Base-by-base conservation (phyloP, 495 filamentous ascomycete genomes). In the Talaromyces adpressus region DNA sequence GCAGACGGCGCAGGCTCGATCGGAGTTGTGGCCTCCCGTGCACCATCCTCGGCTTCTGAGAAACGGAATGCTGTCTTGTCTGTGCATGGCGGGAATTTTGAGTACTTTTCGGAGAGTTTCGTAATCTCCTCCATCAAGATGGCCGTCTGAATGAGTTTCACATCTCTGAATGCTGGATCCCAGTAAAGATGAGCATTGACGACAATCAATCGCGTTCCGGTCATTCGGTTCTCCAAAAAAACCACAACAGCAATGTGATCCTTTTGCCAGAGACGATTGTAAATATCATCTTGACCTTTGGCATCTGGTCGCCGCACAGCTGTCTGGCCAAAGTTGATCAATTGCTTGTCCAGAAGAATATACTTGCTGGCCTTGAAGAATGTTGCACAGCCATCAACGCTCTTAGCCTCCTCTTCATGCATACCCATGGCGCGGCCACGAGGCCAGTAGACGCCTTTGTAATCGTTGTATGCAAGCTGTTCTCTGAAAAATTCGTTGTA, bases 211-310 rank as follows among this genome's bases (percentile, higher is more conserved):
- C 95, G 87, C 1, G 90, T 85, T 2, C 94, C 94, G 2, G 93
- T 98, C 63, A 81, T 75, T 16, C 92, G 83, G 68, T 96, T 97
- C 73, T 98, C 95, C 58, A 98, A 82, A 75, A 98, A 94, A 62
- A 89, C 81, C 29, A 96, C 84, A 20, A 96, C 85, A 12, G 89
- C 93, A 68, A 98, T 96, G 69, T 98, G 91, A 77, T 98, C 94
- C 76, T 93, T 90, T 63, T 93, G 92, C 94, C 97, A 98, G 18
- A 98, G 86, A 12, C 94, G 88, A 71, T 98, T 98, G 81, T 94
- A 98, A 64, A 97, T 92, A 68, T 98, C 95, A 68, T 93, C 90
- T 59, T 93, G 89, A 36, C 90, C 88, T 75, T 97, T 98, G 83
- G 95, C 94, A 73, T 97, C 94, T 5, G 91, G 89, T 58, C 95